Percentiles rank a stretch among this genome's conserved stretches.
Conservation (phyloP, 257 asterid species). For the Solanum arcanum region DNA sequence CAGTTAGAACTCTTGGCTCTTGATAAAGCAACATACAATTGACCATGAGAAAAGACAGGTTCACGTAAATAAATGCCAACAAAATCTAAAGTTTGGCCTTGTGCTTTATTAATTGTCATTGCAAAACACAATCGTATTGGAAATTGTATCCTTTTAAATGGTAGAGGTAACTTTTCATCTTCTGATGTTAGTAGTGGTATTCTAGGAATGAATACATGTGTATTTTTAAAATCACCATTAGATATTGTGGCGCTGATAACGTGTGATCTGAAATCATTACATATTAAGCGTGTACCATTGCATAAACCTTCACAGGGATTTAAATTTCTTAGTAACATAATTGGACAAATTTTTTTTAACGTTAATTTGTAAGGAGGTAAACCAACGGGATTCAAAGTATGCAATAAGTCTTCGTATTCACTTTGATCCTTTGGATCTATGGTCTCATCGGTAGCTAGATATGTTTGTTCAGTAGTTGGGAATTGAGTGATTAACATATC, state of each 20-base stretch:
- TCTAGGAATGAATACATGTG: not conserved
- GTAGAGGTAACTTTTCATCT: no score
- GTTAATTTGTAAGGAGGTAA: not conserved
- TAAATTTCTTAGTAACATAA: not conserved
- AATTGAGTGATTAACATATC: no score
- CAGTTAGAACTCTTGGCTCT: no score
- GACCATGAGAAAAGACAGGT: no score
- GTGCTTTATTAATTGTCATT: no score
- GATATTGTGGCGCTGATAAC: not conserved
- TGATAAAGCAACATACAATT: no score
- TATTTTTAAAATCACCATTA: not conserved
- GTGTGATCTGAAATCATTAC: not conserved
- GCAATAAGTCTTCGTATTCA: not conserved
- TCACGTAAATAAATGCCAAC: no score
- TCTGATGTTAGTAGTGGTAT: not conserved
- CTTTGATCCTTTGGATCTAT: not conserved
- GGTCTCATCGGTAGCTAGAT: not conserved
- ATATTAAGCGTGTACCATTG: not conserved
- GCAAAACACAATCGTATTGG: no score
- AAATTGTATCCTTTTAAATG: no score
- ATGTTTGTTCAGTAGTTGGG: no score
- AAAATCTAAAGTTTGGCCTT: no score
- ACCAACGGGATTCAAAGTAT: not conserved
- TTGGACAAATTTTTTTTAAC: not conserved
- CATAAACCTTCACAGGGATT: not conserved